These are phyloP conservation scores for Debaryomycetaceae sp. DNA, from an alignment of 1,139 yeast species.

Conservation along the genomic window DNA sequence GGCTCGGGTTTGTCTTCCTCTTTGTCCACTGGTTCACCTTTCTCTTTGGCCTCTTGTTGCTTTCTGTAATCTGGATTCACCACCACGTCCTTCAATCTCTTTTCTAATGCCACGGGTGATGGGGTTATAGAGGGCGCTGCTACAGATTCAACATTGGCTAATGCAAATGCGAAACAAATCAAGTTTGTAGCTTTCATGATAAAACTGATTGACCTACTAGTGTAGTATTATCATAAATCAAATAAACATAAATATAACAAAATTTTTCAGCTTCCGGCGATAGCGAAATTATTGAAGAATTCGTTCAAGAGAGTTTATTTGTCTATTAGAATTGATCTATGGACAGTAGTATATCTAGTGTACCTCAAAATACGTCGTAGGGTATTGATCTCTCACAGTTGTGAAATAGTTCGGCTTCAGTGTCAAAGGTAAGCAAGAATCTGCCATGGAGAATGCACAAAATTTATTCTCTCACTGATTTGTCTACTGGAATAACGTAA, in stretches of 20 bases:
- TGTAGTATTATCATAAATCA: too few relatives aligned
- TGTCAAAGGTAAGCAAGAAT: too few relatives aligned
- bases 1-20: slow-evolving; percentile 30
- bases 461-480: too few relatives aligned
- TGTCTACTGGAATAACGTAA: too few relatives aligned
- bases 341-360: too few relatives aligned
- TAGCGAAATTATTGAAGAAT: neutral
- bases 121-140: slow-evolving; percentile 9
- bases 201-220: neutral
- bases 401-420: too few relatives aligned
- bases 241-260: too few relatives aligned
- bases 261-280: neutral
- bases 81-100: slow-evolving; percentile 35
- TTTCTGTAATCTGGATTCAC: slow-evolving; percentile 40
- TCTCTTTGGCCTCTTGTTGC: slow-evolving; percentile 22
- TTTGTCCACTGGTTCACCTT: slow-evolving; percentile 8
- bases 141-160: slow-evolving; percentile 6
- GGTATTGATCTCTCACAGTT: too few relatives aligned
- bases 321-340: too few relatives aligned
- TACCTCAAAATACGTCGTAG: too few relatives aligned
- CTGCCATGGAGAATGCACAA: too few relatives aligned
- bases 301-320: too few relatives aligned
- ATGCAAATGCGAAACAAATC: neutral
- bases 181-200: neutral
- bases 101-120: slow-evolving; percentile 16